Evolutionary conservation across 306 rosid genomes (phyloP).

Genomic region (Begonia peltatifolia): DNA sequence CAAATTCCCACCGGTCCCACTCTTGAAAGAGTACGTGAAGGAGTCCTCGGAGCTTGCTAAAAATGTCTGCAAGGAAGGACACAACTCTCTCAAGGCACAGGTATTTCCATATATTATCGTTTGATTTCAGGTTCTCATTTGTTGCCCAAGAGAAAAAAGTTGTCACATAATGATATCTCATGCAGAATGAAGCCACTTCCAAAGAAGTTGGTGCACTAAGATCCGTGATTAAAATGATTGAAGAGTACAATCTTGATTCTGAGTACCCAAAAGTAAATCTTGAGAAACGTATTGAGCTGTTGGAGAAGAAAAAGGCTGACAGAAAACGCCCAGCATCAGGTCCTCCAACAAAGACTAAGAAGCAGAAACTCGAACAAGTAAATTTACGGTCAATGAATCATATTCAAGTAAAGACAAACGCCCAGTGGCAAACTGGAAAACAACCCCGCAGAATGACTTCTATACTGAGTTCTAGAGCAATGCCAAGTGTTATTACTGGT

Average conservation of each 20-base stretch:
- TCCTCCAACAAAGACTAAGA: conserved; percentile 26
- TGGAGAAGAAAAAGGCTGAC: conserved; percentile 33
- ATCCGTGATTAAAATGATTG: conserved; percentile 43
- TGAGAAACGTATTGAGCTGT: conserved; percentile 37
- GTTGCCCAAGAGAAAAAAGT: background rate
- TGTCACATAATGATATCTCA: conserved; percentile 13
- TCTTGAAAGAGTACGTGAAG: conserved; percentile 46
- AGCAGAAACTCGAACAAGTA: conserved; percentile 14
- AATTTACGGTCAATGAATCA: conserved; percentile 9
- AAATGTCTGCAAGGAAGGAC: conserved; percentile 38
- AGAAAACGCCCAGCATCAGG: conserved; percentile 24
- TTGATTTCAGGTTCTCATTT: conserved; percentile 4
- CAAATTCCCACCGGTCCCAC: conserved; percentile 52
- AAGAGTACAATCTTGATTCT: conserved; percentile 45
- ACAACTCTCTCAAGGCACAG: conserved; percentile 32
- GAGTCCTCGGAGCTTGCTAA: conserved; percentile 33
- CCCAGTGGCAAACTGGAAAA: conserved; percentile 27
- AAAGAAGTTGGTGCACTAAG: conserved; percentile 51
- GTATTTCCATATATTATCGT: conserved; percentile 27
- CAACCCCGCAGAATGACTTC: conserved; percentile 30
- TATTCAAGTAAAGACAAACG: conserved; percentile 13
- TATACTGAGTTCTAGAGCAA: conserved; percentile 24
- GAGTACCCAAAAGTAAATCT: conserved; percentile 44
- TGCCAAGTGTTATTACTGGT: conserved; percentile 12
- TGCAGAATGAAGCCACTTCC: conserved; percentile 47